Evolutionary conservation across 2,329 filamentous ascomycete species (phyloP).

Genomic region (Nannizziopsis arthrosporioides): DNA sequence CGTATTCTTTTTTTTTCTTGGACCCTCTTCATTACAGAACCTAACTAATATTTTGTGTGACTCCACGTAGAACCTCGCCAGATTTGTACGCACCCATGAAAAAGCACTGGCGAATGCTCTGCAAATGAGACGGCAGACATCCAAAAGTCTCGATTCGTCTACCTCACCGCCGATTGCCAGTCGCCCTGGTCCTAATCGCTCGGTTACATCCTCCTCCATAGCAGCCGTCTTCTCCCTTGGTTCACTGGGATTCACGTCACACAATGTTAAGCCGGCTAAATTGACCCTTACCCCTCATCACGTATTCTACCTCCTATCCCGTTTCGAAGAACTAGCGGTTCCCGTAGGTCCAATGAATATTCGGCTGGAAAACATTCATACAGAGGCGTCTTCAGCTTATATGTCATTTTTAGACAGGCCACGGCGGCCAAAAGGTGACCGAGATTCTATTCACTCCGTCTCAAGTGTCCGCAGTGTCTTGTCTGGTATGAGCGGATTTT

Average conservation of each 20-base stretch:
- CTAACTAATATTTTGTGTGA: conserved; percentile 7
- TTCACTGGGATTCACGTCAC: conserved; percentile 71
- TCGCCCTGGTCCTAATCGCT: conserved; percentile 50
- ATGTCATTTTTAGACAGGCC: conserved; percentile 86
- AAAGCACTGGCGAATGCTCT: conserved; percentile 93
- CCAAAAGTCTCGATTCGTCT: conserved; percentile 55
- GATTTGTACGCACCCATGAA: conserved; percentile 93
- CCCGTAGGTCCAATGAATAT: conserved; percentile 93
- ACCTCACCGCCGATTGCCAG: conserved; percentile 46
- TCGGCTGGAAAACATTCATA: conserved; percentile 84
- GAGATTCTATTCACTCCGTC: conserved; percentile 85
- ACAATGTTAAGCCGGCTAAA: conserved; percentile 77
- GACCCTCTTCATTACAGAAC: neutral
- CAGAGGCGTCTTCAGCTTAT: conserved; percentile 74
- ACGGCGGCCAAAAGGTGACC: conserved; percentile 69
- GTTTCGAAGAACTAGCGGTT: conserved; percentile 86
- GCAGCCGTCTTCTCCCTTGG: conserved; percentile 80
- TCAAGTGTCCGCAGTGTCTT: conserved; percentile 95
- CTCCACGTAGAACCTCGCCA: conserved; percentile 65
- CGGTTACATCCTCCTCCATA: conserved; percentile 59
- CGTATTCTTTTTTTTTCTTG: neutral
- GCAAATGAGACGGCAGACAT: conserved; percentile 61
- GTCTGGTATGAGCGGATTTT: conserved; percentile 89
- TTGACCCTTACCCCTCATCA: conserved; percentile 90
- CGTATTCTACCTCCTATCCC: conserved; percentile 88